phyloP scores from a whole-genome alignment of 176 grass and related monocot genomes.

The Alloteropsis semialata region DNA sequence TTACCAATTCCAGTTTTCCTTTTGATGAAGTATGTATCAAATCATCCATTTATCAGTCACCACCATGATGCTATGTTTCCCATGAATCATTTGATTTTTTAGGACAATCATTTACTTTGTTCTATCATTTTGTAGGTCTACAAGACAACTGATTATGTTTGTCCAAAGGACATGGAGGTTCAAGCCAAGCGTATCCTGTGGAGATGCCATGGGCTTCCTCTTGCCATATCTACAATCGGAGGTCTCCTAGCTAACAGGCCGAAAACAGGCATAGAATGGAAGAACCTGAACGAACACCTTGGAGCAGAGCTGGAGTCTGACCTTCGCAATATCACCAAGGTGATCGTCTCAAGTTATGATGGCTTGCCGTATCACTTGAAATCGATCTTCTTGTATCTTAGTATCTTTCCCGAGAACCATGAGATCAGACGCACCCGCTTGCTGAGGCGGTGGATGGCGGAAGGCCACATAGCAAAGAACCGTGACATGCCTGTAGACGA shows the following conservation, averaged over 20 bases:
- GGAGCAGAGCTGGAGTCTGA: constrained; percentile 44
- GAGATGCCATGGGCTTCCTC: constrained; percentile 46
- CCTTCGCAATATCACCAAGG: constrained; percentile 15
- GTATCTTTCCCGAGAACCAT: constrained; percentile 52
- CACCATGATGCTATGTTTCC: not conserved
- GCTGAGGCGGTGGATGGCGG: constrained; percentile 47
- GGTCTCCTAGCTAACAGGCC: constrained; percentile 48
- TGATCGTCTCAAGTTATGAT: constrained; percentile 46
- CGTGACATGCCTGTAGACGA: constrained; percentile 26
- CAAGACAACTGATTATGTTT: not conserved
- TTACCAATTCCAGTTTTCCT: not conserved
- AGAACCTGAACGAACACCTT: constrained; percentile 25
- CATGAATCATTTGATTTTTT: not conserved
- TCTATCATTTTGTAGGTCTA: constrained; percentile 17
- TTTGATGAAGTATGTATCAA: not conserved
- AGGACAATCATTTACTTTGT: not conserved
- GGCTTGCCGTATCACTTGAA: constrained; percentile 55
- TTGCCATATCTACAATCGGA: constrained; percentile 50
- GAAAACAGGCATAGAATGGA: constrained; percentile 37
- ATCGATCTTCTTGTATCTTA: constrained; percentile 53
- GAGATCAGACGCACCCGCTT: constrained; percentile 34
- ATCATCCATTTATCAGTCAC: not conserved
- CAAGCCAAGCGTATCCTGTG: constrained; percentile 22
- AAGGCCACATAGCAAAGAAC: constrained; percentile 31
- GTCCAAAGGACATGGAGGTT: not conserved